These are phyloP conservation scores for Plasmodium knowlesi DNA, from an alignment of 169 alveolate species.

Conservation along the genomic window DNA sequence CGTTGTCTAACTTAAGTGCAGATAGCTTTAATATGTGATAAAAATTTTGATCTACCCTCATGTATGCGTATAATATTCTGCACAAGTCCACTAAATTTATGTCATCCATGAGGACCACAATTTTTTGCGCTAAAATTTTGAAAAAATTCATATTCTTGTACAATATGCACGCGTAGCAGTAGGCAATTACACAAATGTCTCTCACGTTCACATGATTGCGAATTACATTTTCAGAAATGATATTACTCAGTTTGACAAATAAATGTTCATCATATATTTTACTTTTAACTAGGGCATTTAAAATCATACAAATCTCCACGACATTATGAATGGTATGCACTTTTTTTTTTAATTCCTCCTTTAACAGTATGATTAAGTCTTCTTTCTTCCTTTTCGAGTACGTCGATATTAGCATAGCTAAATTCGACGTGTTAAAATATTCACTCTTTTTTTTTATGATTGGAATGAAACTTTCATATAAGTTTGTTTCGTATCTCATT, in stretches of 20 bases:
- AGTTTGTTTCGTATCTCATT: constrained; percentile 61
- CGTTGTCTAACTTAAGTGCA: constrained; percentile 1
- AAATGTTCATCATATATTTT: constrained; percentile 64
- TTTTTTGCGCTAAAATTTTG: constrained; percentile 64
- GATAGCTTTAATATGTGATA: constrained; percentile 65
- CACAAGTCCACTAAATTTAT: constrained; percentile 59
- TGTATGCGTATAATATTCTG: constrained; percentile 58
- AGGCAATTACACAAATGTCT: constrained; percentile 63
- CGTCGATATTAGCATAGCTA: constrained; percentile 71
- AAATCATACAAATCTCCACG: constrained; percentile 73
- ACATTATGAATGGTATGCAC: constrained; percentile 48
- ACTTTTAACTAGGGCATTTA: constrained; percentile 66
- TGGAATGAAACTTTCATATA: constrained; percentile 71
- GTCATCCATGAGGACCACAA: constrained; percentile 27
- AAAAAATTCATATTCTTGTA: constrained; percentile 54
- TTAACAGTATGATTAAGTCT: constrained; percentile 48
- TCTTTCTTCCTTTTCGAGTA: constrained; percentile 62
- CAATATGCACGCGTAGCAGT: constrained; percentile 52
- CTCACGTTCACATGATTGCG: constrained; percentile 53
- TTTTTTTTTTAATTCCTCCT: constrained; percentile 70
- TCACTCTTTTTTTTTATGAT: constrained; percentile 60
- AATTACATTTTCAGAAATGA: constrained; percentile 48
- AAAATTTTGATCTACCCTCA: constrained; percentile 42
- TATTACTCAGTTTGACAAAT: constrained; percentile 32
- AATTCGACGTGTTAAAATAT: constrained; percentile 68